Evolutionary conservation across 2,329 filamentous ascomycete species (phyloP).

Genomic region (Cordyceps fumosorosea): DNA sequence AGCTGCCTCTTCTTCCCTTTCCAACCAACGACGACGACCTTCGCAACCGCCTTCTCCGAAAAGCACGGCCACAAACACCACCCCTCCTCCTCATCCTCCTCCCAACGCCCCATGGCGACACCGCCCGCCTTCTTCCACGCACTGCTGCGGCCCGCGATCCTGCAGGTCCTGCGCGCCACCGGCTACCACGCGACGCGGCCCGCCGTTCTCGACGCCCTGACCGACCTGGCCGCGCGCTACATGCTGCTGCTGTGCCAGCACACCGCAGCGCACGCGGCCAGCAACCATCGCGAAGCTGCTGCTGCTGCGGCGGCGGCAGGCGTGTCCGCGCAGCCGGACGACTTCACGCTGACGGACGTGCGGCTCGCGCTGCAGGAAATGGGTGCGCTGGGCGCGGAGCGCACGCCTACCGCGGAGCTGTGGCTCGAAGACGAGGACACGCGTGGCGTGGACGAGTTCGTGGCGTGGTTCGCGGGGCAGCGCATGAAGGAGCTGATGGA

Average conservation of each 20-base stretch:
- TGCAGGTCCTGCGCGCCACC: constrained; percentile 86
- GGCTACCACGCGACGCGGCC: constrained; percentile 81
- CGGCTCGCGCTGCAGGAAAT: constrained; percentile 79
- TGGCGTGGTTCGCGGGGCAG: constrained; percentile 70
- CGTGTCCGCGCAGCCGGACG: constrained; percentile 36
- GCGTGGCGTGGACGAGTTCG: constrained; percentile 69
- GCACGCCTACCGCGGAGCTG: constrained; percentile 61
- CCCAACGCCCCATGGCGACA: constrained; percentile 32
- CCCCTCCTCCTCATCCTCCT: neutral
- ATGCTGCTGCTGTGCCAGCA: constrained; percentile 66
- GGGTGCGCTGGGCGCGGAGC: constrained; percentile 65
- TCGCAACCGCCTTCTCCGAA: neutral
- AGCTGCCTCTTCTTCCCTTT: neutral
- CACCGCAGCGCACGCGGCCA: constrained; percentile 63
- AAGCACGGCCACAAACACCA: neutral
- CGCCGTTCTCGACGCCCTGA: constrained; percentile 78
- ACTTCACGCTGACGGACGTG: constrained; percentile 60
- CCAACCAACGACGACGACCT: neutral
- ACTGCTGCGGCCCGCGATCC: constrained; percentile 76
- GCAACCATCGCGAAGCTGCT: constrained; percentile 41
- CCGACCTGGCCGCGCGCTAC: constrained; percentile 79
- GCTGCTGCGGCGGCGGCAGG: no score
- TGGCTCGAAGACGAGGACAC: constrained; percentile 66
- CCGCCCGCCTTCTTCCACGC: constrained; percentile 56
- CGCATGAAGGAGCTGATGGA: constrained; percentile 74